phyloP scores from a whole-genome alignment of 2,329 filamentous ascomycete species.

The Ascochyta koolunga region DNA sequence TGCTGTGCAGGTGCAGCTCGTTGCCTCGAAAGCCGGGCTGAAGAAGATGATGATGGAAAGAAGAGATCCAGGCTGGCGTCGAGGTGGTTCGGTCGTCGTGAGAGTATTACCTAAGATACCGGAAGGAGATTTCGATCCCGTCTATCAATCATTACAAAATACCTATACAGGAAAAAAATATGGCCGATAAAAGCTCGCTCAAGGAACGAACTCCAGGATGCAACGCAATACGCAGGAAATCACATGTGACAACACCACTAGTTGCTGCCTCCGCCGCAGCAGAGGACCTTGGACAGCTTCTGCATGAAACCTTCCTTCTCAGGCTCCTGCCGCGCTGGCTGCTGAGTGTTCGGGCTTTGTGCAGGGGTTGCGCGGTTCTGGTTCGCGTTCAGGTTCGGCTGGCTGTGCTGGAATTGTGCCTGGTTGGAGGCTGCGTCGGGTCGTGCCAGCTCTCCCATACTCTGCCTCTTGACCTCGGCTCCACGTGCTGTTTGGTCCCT shows the following conservation, averaged over 20 bases:
- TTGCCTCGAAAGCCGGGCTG: conserved; percentile 28
- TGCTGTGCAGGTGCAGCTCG: conserved; percentile 27
- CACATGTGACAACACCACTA: conserved; percentile 25
- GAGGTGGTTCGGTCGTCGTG: conserved; percentile 38
- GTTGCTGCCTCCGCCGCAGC: conserved; percentile 66
- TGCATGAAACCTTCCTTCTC: conserved; percentile 77
- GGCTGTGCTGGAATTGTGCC: conserved; percentile 96
- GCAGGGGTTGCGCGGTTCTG: conserved; percentile 61
- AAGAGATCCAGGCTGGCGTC: conserved; percentile 35
- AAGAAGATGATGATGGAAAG: conserved; percentile 35
- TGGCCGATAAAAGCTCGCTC: conserved; percentile 39
- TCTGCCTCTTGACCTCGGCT: conserved; percentile 66
- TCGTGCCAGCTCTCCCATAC: conserved; percentile 78
- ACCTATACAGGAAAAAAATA: conserved; percentile 49
- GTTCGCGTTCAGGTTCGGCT: conserved; percentile 73
- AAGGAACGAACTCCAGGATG: conserved; percentile 45
- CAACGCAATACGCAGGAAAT: conserved; percentile 34
- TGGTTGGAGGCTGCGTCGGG: conserved; percentile 84
- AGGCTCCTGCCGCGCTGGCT: conserved; percentile 66
- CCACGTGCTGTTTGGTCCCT: conserved; percentile 35
- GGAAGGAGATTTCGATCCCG: conserved; percentile 45
- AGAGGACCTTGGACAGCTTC: conserved; percentile 90
- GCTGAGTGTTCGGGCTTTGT: conserved; percentile 54
- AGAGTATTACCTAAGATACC: conserved; percentile 44
- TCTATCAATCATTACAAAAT: conserved; percentile 51